Evolutionary conservation across 2,329 filamentous ascomycete genomes (phyloP), one percentile per base, ranked within the genome.

Genomic region (Beauveria australis): DNA sequence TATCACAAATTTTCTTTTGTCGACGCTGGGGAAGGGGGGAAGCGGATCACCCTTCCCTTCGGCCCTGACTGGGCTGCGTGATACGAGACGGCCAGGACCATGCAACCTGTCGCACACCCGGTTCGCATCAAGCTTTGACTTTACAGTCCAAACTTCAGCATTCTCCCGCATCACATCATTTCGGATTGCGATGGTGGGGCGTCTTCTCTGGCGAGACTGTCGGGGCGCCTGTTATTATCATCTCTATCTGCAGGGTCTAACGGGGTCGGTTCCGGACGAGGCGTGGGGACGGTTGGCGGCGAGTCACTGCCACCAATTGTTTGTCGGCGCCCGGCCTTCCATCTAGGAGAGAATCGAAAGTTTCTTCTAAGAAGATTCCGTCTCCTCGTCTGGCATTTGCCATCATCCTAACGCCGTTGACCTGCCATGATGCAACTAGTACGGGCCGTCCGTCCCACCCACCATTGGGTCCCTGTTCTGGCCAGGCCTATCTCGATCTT

Each of bases 21-120:
- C 28, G n/a, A 40, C 49, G 18, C 47, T 37, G 33, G 33, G 33
- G 14, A 37, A 37, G 33, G 14, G 33, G 33, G 33, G 52, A 14
- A 4, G 18, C 44, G 22, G 44, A 26, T 16, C 16, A 24, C 22
- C 16, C 12, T 26, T 19, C 9, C 14, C 33, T 28, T n/a, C 14
- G 52, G 24, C 22, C 52, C 22, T 53, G 52, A 7, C 37, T 37
- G 33, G 33, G 33, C 12, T 26, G 37, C 41, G 47, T 58, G 55
- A 44, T 51, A 51, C 55, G 46, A 43, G 37, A 43, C 33, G 33
- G 55, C 18, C 37, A 51, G 46, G 55, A 22, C 54, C 54, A 41
- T 57, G 44, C 46, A 52, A n/a, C 47, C 47, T 26, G 56, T 59
- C 40, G 40, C 56, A 59, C 56, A 59, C 47, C 56, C 16, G 37